These are phyloP conservation scores for Solanum appendiculatum DNA, from an alignment of 257 asterid genomes.

Conservation along the genomic window DNA sequence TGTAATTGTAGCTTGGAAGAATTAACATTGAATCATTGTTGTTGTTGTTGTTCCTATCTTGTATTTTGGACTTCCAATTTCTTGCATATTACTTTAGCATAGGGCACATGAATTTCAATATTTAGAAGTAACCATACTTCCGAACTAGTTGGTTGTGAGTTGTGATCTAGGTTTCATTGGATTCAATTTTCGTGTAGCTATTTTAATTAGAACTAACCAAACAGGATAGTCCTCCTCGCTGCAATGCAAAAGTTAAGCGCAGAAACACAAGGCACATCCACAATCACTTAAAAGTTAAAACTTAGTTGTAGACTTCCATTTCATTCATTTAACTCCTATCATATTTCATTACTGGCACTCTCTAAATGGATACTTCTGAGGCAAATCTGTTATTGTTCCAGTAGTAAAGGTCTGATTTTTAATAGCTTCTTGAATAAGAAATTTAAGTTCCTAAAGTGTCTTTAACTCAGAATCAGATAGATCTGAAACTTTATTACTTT, in stretches of 20 bases:
- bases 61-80: neutral
- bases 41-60: neutral
- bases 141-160: neutral
- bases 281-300: too few species aligned
- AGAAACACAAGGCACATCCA: neutral
- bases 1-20: neutral
- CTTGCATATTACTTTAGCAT: neutral
- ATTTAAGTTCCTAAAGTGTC: slow-evolving; percentile 40
- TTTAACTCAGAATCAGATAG: slow-evolving; percentile 46
- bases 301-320: too few species aligned
- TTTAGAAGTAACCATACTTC: neutral
- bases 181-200: neutral
- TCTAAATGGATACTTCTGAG: slow-evolving; percentile 61
- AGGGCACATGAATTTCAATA: neutral
- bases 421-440: slow-evolving; percentile 35
- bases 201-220: neutral
- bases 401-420: slow-evolving; percentile 8
- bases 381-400: neutral
- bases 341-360: slow-evolving; percentile 58
- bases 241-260: neutral
- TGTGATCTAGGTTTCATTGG: neutral
- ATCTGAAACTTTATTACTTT: slow-evolving; percentile 60
- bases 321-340: too few species aligned
- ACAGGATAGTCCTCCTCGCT: neutral
- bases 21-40: neutral